phyloP scores from a whole-genome alignment of 225 moss, liverwort and hornwort species.

The Physcomitrellopsis africana region DNA sequence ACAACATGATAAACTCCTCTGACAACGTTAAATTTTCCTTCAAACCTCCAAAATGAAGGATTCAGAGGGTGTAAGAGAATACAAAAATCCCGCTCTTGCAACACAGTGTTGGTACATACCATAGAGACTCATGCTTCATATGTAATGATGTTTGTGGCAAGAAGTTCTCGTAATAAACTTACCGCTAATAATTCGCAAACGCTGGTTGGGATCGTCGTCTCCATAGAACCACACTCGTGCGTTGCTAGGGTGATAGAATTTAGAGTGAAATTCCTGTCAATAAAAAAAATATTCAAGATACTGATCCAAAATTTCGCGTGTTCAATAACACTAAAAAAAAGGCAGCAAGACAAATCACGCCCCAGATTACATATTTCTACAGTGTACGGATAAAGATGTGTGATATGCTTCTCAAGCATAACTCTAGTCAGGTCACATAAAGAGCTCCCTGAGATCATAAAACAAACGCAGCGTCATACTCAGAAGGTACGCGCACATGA shows the following conservation, averaged over 20 bases:
- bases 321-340: background rate
- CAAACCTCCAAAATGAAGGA: slow-evolving; percentile 4
- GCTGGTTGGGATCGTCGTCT: slow-evolving; percentile 92
- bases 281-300: background rate
- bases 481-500: background rate
- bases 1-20: background rate
- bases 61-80: background rate
- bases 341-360: background rate
- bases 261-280: slow-evolving; percentile 86
- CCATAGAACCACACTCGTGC: slow-evolving; percentile 98
- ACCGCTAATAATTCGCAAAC: slow-evolving; percentile 84
- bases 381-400: background rate
- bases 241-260: slow-evolving; percentile 97
- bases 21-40: background rate
- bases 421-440: background rate
- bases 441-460: background rate
- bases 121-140: background rate
- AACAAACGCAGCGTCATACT: background rate
- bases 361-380: background rate
- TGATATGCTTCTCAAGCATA: background rate
- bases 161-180: background rate
- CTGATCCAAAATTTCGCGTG: background rate
- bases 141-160: background rate
- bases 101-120: background rate
- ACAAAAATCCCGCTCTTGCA: background rate